Evolutionary conservation across 352 stramenopile genomes (phyloP), one percentile per base, ranked within the genome.

Genomic region (Globisporangium solare): DNA sequence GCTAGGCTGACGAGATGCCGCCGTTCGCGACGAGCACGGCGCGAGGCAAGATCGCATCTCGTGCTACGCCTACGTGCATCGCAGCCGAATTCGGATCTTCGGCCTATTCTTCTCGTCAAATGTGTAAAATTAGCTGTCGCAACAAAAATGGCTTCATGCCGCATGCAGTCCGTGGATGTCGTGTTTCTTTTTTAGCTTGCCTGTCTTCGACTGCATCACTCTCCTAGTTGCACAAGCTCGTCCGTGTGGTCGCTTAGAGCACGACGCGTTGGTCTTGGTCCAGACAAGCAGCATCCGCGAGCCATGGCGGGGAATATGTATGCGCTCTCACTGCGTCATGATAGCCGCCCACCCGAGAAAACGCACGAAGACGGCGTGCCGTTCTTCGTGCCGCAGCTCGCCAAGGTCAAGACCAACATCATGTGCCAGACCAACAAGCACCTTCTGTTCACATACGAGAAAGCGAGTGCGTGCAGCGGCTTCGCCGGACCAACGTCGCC

Each of bases 381-480:
- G 55, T 83, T 82, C 60, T 86, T 81, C 58, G 76, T 86, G 18
- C 67, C 76, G 18, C 76, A 86, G 52, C 65, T 86, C 2, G 65
- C 76, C 62, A 86, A 84, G 54, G 76, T 86, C 70, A 86, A 86
- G 56, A 86, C 76, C 21, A 79, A 67, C 47, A 60, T 78, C 67
- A 78, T 81, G 71, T 83, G 73, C 43, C 73, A 81, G 47, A 67
- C 58, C 32, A 72, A 51, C 49, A 66, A 77, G 41, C 78, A 81
- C 21, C 58, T 86, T 22, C 62, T 86, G 3, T 86, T 86, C 60
- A 64, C 52, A 18, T 81, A 83, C 56, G 76, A 86, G 48, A 61
- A 61, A 22, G 45, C 43, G 3, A n/a, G 22, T 15, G n/a, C 15
- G 1, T 18, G 47, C 5, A 22, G 41, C 18, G 31, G 48, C 0